A percentile compares a stretch with the other conserved stretches of the same genome.
These are phyloP conservation scores for Blastocrithidia nonstop DNA, from an alignment of 208 protist species.

Conservation along the genomic window DNA sequence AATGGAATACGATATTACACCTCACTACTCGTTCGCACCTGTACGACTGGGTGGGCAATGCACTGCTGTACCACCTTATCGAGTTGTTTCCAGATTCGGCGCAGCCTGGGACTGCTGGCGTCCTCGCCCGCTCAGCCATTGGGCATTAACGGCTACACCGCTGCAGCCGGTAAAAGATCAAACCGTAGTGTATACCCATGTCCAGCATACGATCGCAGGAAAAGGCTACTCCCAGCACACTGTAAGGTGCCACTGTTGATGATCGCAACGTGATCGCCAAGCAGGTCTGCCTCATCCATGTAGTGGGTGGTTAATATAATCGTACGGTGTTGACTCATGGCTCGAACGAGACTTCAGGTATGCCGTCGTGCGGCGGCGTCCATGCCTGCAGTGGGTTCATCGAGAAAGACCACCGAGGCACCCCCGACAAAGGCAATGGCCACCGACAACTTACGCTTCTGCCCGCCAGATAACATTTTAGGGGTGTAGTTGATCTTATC, in stretches of 20 bases:
- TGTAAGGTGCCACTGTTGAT: conserved; percentile 36
- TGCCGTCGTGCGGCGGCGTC: conserved; percentile 61
- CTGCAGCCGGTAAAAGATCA: conserved; percentile 8
- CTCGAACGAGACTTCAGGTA: conserved; percentile 49
- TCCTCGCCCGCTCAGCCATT: neutral
- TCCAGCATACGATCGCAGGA: conserved; percentile 37
- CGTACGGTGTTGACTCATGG: conserved; percentile 19
- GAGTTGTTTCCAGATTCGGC: conserved; percentile 12
- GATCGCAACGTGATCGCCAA: conserved; percentile 85
- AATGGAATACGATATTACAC: conserved; percentile 28
- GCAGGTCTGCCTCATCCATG: conserved; percentile 93
- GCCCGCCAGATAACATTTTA: conserved; percentile 36
- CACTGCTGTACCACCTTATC: conserved; percentile 8
- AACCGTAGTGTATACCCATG: conserved; percentile 39
- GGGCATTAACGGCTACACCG: too few relatives aligned
- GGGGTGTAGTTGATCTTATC: conserved; percentile 33
- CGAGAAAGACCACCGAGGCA: conserved; percentile 55
- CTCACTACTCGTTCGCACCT: conserved; percentile 12
- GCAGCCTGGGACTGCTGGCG: neutral
- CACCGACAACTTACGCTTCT: conserved; percentile 68
- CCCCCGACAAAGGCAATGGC: conserved; percentile 73
- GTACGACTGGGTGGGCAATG: conserved; percentile 7
- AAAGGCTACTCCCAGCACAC: conserved; percentile 36
- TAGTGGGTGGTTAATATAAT: conserved; percentile 83
- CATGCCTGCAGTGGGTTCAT: conserved; percentile 87